These are phyloP conservation scores for Cercophora sp. DNA, from an alignment of 495 filamentous ascomycete genomes.

Conservation along the genomic window DNA sequence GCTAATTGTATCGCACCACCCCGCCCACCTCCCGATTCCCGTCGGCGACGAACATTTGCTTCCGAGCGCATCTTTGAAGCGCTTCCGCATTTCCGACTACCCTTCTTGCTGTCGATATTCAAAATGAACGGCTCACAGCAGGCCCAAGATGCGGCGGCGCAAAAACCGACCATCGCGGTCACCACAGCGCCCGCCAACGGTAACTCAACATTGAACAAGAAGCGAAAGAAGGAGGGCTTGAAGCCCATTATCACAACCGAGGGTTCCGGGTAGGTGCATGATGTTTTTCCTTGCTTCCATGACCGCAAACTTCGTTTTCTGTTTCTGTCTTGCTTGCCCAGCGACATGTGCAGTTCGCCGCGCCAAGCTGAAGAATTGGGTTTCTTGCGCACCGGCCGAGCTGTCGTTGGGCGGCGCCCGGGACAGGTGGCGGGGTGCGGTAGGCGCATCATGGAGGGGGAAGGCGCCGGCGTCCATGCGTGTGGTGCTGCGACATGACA, in stretches of 20 bases:
- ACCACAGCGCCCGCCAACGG: slow-evolving; percentile 27
- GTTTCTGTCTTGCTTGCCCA: no score
- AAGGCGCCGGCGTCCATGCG: slow-evolving; percentile 21
- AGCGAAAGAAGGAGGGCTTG: slow-evolving; percentile 82
- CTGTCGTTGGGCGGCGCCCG: slow-evolving; percentile 7
- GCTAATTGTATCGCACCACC: neutral
- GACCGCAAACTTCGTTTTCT: slow-evolving; percentile 3
- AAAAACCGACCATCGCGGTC: slow-evolving; percentile 23
- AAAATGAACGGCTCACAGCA: slow-evolving; percentile 35
- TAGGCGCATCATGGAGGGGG: no score
- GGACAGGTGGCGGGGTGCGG: slow-evolving; percentile 32
- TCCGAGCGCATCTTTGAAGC: neutral
- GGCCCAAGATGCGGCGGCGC: slow-evolving; percentile 23
- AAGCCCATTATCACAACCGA: slow-evolving; percentile 91
- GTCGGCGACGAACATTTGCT: no score
- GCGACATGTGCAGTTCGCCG: no score
- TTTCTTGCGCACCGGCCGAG: slow-evolving; percentile 1
- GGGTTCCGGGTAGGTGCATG: slow-evolving; percentile 44
- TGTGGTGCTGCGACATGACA: slow-evolving; percentile 24
- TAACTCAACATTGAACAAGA: slow-evolving; percentile 58
- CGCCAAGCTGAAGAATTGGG: no score
- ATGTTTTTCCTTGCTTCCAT: slow-evolving; percentile 19
- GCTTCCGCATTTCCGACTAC: slow-evolving; percentile 2
- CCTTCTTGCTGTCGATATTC: neutral
- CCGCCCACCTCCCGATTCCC: neutral